Base-by-base conservation (phyloP, 768 basidiomycete genomes). In the Hydnomerulius pinastri region DNA sequence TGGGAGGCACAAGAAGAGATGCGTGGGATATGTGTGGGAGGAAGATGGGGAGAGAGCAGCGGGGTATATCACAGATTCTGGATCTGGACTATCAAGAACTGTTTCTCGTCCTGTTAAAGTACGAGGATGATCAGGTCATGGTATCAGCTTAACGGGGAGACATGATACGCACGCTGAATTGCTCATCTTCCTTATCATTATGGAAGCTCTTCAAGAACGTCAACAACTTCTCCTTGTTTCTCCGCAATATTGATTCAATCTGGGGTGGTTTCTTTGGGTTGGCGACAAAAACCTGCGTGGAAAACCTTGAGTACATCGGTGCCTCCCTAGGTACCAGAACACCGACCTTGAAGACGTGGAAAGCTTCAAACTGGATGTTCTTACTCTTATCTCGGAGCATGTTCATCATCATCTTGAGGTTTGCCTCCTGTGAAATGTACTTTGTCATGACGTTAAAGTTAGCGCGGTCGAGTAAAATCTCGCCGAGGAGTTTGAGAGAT, bases 341-440 rank as follows among this genome's bases (percentile, higher is more conserved):
- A 62, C 80, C n/a, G 46, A 93, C 96, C 83, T 98, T 99, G 82
- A 99, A 99, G 32, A 99, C 97, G 63, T 99, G 97, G 73, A 99
- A 99, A 3, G 97, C 96, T 68, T 99, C 97, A 50, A 98, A 99
- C 69, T 99, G 97, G 39, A 99, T 98, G 70, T 99, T 99, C 79
- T 93, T 92, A 80, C 95, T 98, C 81, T 95, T 97, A 68, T 98
- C 93, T 54, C 95, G 82, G 48, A 99, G 76, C 48, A 98, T 80
- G 70, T 98, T 98, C 97, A 99, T 99, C 92, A 99, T 97, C 87
- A 96, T 92, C 86, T 98, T 98, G 56, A 99, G 79, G 68, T 98
- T 99, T 24, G 86, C 87, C 65, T 98, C 97, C 62, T 86, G 87
- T 8, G 92, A 83, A 60, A 99, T 99, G 67, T 98, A 99, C 6